Base-by-base conservation (phyloP, 495 filamentous ascomycete species). In the Poronia punctata region DNA sequence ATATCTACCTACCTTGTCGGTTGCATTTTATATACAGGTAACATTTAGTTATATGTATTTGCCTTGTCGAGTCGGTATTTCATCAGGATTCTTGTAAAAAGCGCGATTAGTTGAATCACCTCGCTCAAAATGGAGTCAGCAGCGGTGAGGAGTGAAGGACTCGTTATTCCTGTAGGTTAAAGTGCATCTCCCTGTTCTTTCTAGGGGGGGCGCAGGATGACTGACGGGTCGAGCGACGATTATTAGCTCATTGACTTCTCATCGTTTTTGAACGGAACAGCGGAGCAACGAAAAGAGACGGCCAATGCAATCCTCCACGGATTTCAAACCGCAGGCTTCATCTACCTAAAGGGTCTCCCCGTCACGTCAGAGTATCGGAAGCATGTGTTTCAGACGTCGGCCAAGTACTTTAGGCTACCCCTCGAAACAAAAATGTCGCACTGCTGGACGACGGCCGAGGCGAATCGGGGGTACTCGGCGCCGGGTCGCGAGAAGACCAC, bases 201-300 rank as follows among this genome's bases (percentile, higher is more conserved):
- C 11, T 21, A 21, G 15, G 11, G 26, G 49, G 5, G 18, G 5
- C 9, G 12, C 31, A 1, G 25, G 11, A 39, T 54, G 24, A 49
- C 37, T 35, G 20, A 55, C 43, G 40, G 46, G 22, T 7, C 11
- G 24, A 29, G 32, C 38, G 26, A 23, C n/a, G n/a, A n/a, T n/a
- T n/a, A n/a, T n/a, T 59, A 94, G 86, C 75, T 96, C 46, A 88
- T 97, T 46, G 82, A 94, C 65, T 93, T 95, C 58, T 72, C 71
- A 15, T 74, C 72, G 41, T 93, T 94, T 61, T 74, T 86, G 20
- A 58, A 76, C 29, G 81, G 79, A 4, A 73, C 72, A 11, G 66
- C 77, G 0, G 57, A 75, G 22, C 68, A 83, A 30, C 84, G 82
- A 45, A 66, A 72, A 38, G 53, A 73, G 31, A 79, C 84, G 5